A percentile compares a stretch with the other conserved stretches of the same genome.
phyloP scores from a whole-genome alignment of 441 rosid species.

The Gossypium aridum region DNA sequence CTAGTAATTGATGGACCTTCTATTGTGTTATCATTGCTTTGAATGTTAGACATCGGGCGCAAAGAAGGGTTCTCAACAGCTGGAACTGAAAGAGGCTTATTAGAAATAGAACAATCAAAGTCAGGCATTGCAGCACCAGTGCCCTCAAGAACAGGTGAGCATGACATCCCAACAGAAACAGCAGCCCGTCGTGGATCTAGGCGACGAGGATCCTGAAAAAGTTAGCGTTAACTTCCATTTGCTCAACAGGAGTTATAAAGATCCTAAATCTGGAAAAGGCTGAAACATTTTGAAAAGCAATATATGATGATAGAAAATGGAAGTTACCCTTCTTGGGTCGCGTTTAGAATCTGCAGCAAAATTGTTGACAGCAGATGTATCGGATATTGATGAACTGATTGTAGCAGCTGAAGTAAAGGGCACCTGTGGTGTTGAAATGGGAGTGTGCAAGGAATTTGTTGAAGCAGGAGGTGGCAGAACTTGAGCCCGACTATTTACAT shows the following conservation, averaged over 20 bases:
- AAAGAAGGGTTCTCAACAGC: conserved; percentile 36
- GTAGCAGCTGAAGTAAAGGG: conserved; percentile 34
- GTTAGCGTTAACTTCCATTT: conserved; percentile 18
- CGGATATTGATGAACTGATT: conserved; percentile 38
- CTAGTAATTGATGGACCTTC: conserved; percentile 39
- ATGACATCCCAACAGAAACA: conserved; percentile 41
- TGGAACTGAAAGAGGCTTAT: conserved; percentile 39
- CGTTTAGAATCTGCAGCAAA: conserved; percentile 68
- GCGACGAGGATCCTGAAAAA: conserved; percentile 95
- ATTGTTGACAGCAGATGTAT: conserved; percentile 34
- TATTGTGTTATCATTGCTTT: conserved; percentile 36
- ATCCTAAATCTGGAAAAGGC: not conserved
- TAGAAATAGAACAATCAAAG: conserved; percentile 46
- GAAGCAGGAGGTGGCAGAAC: conserved; percentile 33
- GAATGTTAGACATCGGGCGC: conserved; percentile 29
- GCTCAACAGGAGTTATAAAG: not conserved
- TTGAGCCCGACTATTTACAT: conserved; percentile 45
- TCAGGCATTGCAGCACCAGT: conserved; percentile 37
- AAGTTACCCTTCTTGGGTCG: conserved; percentile 92
- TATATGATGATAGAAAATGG: conserved; percentile 4
- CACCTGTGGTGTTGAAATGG: conserved; percentile 35
- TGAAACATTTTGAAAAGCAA: conserved; percentile 1
- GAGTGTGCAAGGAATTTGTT: conserved; percentile 20
- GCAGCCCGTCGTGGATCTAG: conserved; percentile 81
- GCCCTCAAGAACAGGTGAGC: conserved; percentile 43